Base-by-base conservation (phyloP, 257 asterid species). In the Paulownia fortunei region DNA sequence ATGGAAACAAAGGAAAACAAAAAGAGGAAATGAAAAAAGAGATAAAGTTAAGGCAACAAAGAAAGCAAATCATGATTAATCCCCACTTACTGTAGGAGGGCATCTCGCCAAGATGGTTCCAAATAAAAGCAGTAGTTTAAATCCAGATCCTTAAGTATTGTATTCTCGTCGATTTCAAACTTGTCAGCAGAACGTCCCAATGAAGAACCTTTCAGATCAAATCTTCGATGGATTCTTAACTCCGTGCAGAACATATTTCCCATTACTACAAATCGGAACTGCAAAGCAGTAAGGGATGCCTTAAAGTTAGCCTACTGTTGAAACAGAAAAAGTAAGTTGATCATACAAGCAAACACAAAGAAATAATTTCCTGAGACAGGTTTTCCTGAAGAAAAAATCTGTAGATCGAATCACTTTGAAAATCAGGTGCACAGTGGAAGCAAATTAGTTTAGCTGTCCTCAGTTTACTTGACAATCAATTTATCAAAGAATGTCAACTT, bases 181-280 rank as follows among this genome's bases (percentile, higher is more conserved):
- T 93, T 91, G 86, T 90, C 94, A 39, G 97, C 98, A 30, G 97
- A 95, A 73, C 99, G 97, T 62, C 99, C 99, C 81, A 95, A 86
- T 15, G 97, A 90, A 80, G 99, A 95, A 65, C 99, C 99, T 84
- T 95, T 95, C 77, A 95, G 79, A 80, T 95, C 99, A 80, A 95
- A 95, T 84, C 97, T 88, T 47, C 97, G 87, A 73, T 93, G 98
- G 89, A 95, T 93, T 80, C 99, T 83, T 61, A 95, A 82, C 84
- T 89, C 98, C 62, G 99, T 93, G 94, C 97, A 93, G 88, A 93
- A 95, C 98, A 95, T 86, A 82, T 95, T 95, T 76, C 99, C 98
- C 99, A 95, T 95, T 18, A 93, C 99, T 18, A 93, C 97, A 60
- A 95, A 95, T 19, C 96, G 94, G 78, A 95, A 93, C 99, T 95